phyloP scores from a whole-genome alignment of 148 eudicot genomes.

The Pharnaceum exiguum region DNA sequence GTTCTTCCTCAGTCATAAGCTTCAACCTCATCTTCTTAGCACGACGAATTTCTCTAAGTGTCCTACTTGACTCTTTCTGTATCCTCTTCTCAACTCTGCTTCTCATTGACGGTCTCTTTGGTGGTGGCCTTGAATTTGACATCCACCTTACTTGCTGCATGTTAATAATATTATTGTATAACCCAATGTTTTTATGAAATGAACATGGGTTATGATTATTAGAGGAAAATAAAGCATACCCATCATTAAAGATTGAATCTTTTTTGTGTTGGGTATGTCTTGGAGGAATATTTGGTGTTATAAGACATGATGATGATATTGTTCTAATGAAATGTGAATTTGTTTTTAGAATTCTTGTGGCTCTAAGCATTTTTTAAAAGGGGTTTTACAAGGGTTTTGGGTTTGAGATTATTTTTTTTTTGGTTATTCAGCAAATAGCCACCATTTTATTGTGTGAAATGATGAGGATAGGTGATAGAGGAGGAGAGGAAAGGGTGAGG shows the following conservation, averaged over 20 bases:
- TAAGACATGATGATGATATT: conserved; percentile 5
- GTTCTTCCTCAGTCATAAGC: conserved; percentile 95
- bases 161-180: conserved; percentile 9
- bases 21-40: conserved; percentile 71
- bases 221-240: no score
- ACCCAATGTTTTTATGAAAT: no score
- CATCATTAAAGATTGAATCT: conserved; percentile 1
- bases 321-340: no score
- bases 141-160: no score
- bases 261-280: conserved; percentile 8
- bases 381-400: conserved; percentile 26
- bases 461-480: no score
- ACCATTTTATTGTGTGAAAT: no score
- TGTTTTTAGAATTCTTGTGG: no score
- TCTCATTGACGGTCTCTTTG: conserved; percentile 69
- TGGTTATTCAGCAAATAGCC: not conserved
- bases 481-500: no score
- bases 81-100: conserved; percentile 85
- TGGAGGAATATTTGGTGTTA: conserved; percentile 8
- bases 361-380: no score
- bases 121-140: no score
- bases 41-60: conserved; percentile 72
- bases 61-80: conserved; percentile 85
- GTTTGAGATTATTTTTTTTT: not conserved
- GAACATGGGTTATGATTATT: no score